Evolutionary conservation across 805 yeast species (phyloP), one percentile per base, ranked within the genome.

Genomic region (Tetrapisispora namnaoensis): DNA sequence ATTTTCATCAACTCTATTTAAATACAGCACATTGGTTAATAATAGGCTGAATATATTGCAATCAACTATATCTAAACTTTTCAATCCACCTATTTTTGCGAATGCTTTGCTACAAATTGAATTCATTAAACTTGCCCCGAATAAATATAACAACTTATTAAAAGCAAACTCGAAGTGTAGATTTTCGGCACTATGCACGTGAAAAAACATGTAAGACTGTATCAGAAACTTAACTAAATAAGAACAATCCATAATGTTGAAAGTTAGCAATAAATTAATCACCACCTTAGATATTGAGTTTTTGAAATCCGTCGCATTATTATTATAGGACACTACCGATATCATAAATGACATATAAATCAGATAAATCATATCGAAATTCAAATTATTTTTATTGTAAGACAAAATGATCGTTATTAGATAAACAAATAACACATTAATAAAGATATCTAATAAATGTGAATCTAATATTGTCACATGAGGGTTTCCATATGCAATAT

Each of bases 51-150:
- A 71, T 17, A 71, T 28, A 28, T 68, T 62, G 42, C 69, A 69
- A 39, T 71, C 75, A 14, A 70, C 60, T 7, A 51, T 48, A 48
- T 68, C 71, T 47, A 70, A 55, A 41, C 74, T 70, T 54, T 66
- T 69, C 50, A 67, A 50, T 40, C 67, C 56, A 11, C 72, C 60
- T 7, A 69, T 52, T 24, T 49, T 50, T 1, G 59, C 55, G 18
- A 71, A 50, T 2, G 57, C 42, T n/a, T 48, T 55, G 34, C 62
- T 56, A 9, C 69, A 42, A 4, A 50, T 40, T 21, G 53, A 49
- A 47, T 70, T 68, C 6, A 59, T 35, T 2, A 55, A 46, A 28
- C 66, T 55, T 8, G 67, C 58, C 18, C 54, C 52, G 7, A 63
- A 24, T 24, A 40, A 22, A 18, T 51, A 53, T 1, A 17, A 37